phyloP scores from a whole-genome alignment of 1,284 basidiomycete species.

The Ustilago sp. region DNA sequence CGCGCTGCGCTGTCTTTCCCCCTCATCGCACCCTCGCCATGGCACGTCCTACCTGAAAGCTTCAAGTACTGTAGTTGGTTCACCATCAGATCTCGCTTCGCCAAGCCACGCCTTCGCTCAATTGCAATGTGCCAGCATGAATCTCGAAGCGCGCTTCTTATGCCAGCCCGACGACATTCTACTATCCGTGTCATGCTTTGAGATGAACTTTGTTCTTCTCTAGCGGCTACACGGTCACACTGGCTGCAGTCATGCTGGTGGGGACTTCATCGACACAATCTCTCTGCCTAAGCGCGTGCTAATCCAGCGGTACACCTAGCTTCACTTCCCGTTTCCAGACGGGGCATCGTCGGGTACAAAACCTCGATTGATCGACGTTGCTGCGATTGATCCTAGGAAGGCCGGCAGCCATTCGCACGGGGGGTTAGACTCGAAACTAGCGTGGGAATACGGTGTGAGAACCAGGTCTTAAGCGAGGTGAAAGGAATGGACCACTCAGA shows the following conservation, averaged over 20 bases:
- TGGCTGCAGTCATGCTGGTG: not conserved
- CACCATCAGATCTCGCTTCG: constrained; percentile 3
- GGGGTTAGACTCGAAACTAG: not conserved
- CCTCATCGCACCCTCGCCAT: not conserved
- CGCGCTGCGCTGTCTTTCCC: not conserved
- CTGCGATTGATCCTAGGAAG: not conserved
- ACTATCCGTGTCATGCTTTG: not conserved
- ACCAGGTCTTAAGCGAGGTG: not conserved
- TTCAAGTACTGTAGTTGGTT: not conserved
- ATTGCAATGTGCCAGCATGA: constrained; percentile 9
- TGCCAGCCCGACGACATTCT: constrained; percentile 2
- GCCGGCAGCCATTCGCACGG: not conserved
- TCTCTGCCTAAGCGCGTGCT: not conserved
- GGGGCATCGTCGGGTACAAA: not conserved
- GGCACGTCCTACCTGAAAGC: not conserved
- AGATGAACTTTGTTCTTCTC: too few relatives aligned
- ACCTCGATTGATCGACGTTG: not conserved
- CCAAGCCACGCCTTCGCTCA: not conserved
- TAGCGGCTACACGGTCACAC: too few relatives aligned
- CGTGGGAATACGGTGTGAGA: not conserved
- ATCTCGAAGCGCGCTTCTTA: not conserved
- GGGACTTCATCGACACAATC: not conserved
- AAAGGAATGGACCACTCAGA: not conserved
- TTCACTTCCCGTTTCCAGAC: not conserved
- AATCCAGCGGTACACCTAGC: not conserved